phyloP scores from a whole-genome alignment of 208 protist species.

The Trypanosoma scelopori region DNA sequence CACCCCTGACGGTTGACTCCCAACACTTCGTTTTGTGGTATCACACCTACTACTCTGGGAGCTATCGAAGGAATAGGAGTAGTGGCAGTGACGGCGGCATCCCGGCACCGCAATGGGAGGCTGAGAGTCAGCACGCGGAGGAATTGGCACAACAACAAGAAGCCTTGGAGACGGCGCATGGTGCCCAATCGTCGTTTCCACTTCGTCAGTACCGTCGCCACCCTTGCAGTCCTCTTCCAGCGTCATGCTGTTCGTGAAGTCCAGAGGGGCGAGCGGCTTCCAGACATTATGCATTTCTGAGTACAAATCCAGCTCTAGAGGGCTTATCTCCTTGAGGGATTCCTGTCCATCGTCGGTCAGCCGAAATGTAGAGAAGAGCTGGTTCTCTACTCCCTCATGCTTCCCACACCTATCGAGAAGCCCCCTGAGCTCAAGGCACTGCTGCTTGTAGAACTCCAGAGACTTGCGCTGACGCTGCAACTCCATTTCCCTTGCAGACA shows the following conservation, averaged over 20 bases:
- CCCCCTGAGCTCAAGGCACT: conserved; percentile 25
- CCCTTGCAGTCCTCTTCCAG: neutral
- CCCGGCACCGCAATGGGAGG: too few relatives aligned
- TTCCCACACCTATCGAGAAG: conserved; percentile 9
- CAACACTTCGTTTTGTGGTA: too few relatives aligned
- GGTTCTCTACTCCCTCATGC: conserved; percentile 2
- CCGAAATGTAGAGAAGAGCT: conserved; percentile 17
- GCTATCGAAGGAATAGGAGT: too few relatives aligned
- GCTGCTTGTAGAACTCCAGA: conserved; percentile 29
- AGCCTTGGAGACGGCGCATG: neutral
- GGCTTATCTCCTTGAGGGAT: conserved; percentile 22
- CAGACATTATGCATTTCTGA: neutral
- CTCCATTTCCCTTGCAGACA: conserved; percentile 34
- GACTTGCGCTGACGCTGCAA: conserved; percentile 32
- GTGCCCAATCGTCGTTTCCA: neutral
- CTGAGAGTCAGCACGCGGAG: too few relatives aligned
- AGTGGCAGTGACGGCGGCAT: too few relatives aligned
- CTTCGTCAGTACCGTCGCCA: neutral
- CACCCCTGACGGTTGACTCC: too few relatives aligned
- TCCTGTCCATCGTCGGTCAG: conserved; percentile 21
- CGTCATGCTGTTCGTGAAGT: neutral
- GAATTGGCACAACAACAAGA: neutral
- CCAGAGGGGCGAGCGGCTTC: neutral
- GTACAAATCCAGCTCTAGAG: neutral
- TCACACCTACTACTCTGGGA: too few relatives aligned